phyloP scores from a whole-genome alignment of 768 basidiomycete species.

The Trametes villosa region DNA sequence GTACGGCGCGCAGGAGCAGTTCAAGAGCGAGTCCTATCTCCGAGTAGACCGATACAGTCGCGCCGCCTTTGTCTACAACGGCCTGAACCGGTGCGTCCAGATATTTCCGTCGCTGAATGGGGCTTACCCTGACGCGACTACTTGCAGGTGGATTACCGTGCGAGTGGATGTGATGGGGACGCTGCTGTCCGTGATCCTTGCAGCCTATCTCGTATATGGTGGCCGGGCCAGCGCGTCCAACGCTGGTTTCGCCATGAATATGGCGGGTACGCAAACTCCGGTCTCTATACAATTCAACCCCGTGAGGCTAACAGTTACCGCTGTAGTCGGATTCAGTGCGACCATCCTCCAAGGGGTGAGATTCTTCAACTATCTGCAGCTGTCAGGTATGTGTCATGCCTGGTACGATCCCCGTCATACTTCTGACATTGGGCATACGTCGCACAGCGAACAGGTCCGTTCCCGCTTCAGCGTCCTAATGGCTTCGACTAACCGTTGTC shows the following conservation, averaged over 20 bases:
- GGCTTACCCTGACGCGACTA: background rate
- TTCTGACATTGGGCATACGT: too few relatives aligned
- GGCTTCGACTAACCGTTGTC: background rate
- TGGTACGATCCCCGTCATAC: too few relatives aligned
- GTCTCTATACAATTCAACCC: too few relatives aligned
- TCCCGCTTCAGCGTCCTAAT: background rate
- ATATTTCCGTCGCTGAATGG: too few relatives aligned
- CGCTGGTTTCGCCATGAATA: conserved; percentile 44
- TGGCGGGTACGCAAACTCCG: conserved; percentile 46
- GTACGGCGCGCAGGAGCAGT: conserved; percentile 54
- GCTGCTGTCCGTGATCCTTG: conserved; percentile 54
- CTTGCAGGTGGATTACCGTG: conserved; percentile 48
- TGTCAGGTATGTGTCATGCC: conserved; percentile 39
- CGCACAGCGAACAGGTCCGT: conserved; percentile 38
- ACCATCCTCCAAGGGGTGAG: conserved; percentile 57
- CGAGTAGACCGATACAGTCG: conserved; percentile 54
- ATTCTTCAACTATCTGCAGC: conserved; percentile 50
- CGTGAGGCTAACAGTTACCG: too few relatives aligned
- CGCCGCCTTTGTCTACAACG: conserved; percentile 48
- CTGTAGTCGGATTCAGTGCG: conserved; percentile 60
- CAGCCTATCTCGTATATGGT: conserved; percentile 55
- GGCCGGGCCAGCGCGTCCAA: conserved; percentile 45
- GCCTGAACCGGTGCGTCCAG: conserved; percentile 47
- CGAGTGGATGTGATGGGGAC: conserved; percentile 61
- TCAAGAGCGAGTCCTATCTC: conserved; percentile 44